Conservation (phyloP, 306 rosid species). For the Cicer yamashitae region DNA sequence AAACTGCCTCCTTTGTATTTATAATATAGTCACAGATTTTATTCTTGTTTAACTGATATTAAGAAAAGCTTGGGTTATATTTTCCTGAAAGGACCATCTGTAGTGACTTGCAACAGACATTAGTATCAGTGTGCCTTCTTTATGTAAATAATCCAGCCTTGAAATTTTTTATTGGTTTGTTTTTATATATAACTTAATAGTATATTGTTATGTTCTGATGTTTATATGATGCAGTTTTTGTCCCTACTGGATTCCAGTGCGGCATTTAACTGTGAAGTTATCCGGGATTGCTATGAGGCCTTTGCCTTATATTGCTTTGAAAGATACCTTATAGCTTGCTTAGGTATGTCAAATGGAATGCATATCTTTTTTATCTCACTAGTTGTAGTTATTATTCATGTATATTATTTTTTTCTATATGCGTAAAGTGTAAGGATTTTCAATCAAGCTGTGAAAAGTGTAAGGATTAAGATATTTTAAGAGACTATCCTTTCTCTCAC, state of each 20-base stretch:
- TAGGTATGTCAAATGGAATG: slow-evolving; percentile 66
- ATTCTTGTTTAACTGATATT: slow-evolving; percentile 25
- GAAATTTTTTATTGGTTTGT: neutral
- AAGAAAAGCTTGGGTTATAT: slow-evolving; percentile 35
- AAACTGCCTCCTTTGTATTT: neutral
- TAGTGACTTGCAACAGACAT: slow-evolving; percentile 24
- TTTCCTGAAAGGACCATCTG: slow-evolving; percentile 21
- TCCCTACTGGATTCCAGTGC: slow-evolving; percentile 86
- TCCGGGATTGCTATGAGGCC: slow-evolving; percentile 98
- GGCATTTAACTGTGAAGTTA: slow-evolving; percentile 92
- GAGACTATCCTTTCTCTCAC: slow-evolving; percentile 11
- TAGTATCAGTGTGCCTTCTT: slow-evolving; percentile 36
- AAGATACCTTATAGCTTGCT: slow-evolving; percentile 95
- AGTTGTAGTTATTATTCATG: slow-evolving; percentile 32
- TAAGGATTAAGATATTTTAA: slow-evolving; percentile 26
- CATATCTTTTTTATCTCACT: slow-evolving; percentile 23
- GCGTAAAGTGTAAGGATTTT: slow-evolving; percentile 3
- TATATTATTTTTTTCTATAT: slow-evolving; percentile 12
- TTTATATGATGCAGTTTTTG: slow-evolving; percentile 73
- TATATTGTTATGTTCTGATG: slow-evolving; percentile 29
- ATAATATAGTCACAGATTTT: neutral
- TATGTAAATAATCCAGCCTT: slow-evolving; percentile 16
- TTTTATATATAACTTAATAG: slow-evolving; percentile 13
- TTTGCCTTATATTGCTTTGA: slow-evolving; percentile 98
- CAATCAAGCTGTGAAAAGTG: neutral